phyloP scores from a whole-genome alignment of 495 filamentous ascomycete genomes.

The Hypomontagnella submonticulosa region DNA sequence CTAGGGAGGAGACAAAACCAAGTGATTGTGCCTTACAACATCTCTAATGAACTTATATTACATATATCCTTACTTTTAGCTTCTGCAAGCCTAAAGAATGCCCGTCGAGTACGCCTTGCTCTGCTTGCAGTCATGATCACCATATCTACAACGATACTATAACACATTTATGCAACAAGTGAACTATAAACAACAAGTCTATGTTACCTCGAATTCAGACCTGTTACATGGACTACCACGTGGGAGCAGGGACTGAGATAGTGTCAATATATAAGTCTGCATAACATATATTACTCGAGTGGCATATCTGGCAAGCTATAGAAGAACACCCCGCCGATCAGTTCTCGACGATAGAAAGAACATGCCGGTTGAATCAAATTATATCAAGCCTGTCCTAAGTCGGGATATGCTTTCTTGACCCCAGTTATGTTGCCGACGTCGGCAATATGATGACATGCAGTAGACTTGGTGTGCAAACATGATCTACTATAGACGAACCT shows the following conservation, averaged over 20 bases:
- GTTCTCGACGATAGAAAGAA: not conserved
- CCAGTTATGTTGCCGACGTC: not conserved
- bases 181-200: not conserved
- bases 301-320: not conserved
- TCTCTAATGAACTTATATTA: too few species aligned
- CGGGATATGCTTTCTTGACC: not conserved
- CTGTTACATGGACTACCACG: slow-evolving; percentile 9
- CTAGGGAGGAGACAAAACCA: too few species aligned
- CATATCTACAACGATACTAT: slow-evolving; percentile 1
- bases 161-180: not conserved
- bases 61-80: too few species aligned
- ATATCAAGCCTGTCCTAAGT: not conserved
- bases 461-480: not conserved
- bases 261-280: slow-evolving; percentile 9
- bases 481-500: too few species aligned
- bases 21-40: too few species aligned
- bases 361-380: slow-evolving; percentile 22
- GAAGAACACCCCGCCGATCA: not conserved
- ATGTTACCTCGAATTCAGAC: not conserved
- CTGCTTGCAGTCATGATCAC: not conserved
- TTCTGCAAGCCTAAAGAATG: not conserved
- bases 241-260: slow-evolving; percentile 13
- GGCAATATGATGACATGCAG: not conserved
- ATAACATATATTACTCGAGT: slow-evolving; percentile 8
- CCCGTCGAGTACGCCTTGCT: not conserved